Evolutionary conservation across 805 yeast genomes (phyloP).

Genomic region (Saturnispora besseyi): DNA sequence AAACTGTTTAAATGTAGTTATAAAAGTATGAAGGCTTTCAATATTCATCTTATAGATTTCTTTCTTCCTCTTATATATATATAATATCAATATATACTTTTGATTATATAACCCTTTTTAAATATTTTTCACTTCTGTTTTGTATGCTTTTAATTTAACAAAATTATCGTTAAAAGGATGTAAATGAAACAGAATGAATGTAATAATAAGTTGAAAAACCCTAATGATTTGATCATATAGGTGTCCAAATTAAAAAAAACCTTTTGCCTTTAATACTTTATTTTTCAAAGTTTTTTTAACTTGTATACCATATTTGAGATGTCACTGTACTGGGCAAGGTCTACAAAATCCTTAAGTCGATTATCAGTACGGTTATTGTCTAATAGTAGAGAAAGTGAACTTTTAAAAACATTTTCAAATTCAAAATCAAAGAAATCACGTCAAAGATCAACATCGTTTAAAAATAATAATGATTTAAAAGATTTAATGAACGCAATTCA

Average conservation of each 20-base stretch:
- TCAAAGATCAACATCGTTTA: neutral
- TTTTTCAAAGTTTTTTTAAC: too few relatives aligned
- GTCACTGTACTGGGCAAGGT: neutral
- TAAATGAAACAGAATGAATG: too few relatives aligned
- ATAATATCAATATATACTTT: too few relatives aligned
- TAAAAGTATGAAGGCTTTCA: neutral
- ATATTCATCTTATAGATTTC: neutral
- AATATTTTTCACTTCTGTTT: too few relatives aligned
- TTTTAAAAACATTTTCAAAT: neutral
- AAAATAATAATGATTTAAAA: neutral
- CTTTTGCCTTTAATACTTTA: too few relatives aligned
- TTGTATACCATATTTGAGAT: neutral
- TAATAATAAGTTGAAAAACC: too few relatives aligned
- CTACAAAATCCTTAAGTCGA: neutral
- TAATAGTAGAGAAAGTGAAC: neutral
- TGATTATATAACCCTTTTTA: too few relatives aligned
- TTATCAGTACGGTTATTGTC: neutral
- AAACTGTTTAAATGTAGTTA: slow-evolving; percentile 31
- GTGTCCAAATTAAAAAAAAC: too few relatives aligned
- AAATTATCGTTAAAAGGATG: too few relatives aligned
- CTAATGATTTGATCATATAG: too few relatives aligned
- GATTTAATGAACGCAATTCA: neutral
- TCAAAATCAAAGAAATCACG: neutral
- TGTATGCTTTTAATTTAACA: too few relatives aligned
- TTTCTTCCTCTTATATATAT: neutral